Evolutionary conservation across 345 rosid species (phyloP).

Genomic region (Rhizophora apiculata): DNA sequence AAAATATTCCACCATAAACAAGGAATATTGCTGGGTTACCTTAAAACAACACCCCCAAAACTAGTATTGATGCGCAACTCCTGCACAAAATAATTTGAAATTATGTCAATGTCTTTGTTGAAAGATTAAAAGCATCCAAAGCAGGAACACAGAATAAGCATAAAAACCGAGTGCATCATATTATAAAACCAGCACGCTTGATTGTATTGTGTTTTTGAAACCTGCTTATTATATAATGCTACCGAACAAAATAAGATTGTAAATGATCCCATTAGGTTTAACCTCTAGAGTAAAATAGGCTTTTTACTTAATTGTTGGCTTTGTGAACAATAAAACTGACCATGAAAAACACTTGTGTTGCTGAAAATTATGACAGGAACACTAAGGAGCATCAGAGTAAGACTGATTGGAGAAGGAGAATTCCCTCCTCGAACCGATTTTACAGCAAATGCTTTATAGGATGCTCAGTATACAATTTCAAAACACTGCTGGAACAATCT

Average conservation of each 20-base stretch:
- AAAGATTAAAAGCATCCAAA: neutral
- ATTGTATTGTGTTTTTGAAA: neutral
- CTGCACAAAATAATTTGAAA: conserved; percentile 42
- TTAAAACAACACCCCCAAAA: conserved; percentile 84
- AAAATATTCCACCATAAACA: neutral
- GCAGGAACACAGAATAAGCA: neutral
- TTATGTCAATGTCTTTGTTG: conserved; percentile 1
- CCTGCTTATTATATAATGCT: neutral
- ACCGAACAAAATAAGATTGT: neutral
- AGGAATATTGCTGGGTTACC: conserved; percentile 36
- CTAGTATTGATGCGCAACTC: conserved; percentile 76
- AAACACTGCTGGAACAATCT: too few relatives aligned
- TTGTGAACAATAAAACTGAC: too few relatives aligned
- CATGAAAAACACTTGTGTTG: too few relatives aligned
- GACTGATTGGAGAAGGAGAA: too few relatives aligned
- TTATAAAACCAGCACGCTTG: neutral
- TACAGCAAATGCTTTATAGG: too few relatives aligned
- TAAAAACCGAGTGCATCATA: neutral
- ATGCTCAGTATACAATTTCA: too few relatives aligned
- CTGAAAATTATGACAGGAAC: too few relatives aligned
- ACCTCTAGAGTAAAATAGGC: neutral
- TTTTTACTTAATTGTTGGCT: neutral
- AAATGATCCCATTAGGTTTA: neutral
- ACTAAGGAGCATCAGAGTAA: too few relatives aligned
- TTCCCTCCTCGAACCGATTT: too few relatives aligned